These are phyloP conservation scores for Amanita rubescens DNA, from an alignment of 768 basidiomycete genomes.

Conservation along the genomic window DNA sequence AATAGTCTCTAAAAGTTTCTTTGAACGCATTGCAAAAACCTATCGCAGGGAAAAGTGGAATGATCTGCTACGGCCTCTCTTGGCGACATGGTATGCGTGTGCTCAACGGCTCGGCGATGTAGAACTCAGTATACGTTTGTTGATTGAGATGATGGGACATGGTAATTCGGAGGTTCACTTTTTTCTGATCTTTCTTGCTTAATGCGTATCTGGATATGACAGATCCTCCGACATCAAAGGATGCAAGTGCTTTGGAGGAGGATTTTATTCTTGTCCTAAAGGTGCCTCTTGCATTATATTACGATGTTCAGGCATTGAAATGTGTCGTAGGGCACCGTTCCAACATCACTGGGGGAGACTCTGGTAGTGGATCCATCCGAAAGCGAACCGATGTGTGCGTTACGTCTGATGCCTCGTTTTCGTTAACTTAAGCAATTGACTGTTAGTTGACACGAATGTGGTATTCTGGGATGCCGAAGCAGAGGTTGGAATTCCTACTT, in stretches of 20 bases:
- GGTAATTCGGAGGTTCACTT: conserved; percentile 44
- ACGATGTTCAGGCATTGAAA: neutral
- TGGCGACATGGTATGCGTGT: conserved; percentile 77
- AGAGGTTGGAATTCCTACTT: conserved; percentile 49
- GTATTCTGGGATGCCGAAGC: conserved; percentile 69
- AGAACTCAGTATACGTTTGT: conserved; percentile 64
- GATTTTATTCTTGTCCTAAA: conserved; percentile 68
- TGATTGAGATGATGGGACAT: conserved; percentile 78
- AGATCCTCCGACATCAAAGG: conserved; percentile 37
- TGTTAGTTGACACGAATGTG: conserved; percentile 52
- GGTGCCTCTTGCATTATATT: conserved; percentile 24
- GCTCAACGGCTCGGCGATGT: conserved; percentile 73
- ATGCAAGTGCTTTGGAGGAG: conserved; percentile 48
- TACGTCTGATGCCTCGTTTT: neutral
- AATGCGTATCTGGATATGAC: neutral
- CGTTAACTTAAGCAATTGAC: conserved; percentile 6
- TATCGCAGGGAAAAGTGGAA: conserved; percentile 86
- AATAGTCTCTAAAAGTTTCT: conserved; percentile 54
- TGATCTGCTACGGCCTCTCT: conserved; percentile 62
- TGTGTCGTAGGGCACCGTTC: conserved; percentile 58
- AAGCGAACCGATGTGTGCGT: conserved; percentile 55
- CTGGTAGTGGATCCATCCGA: conserved; percentile 59
- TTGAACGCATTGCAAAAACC: conserved; percentile 84
- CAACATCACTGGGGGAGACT: conserved; percentile 45
- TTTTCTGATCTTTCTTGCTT: neutral